phyloP scores from a whole-genome alignment of 2,329 filamentous ascomycete genomes.

The Biscogniauxia marginata region DNA sequence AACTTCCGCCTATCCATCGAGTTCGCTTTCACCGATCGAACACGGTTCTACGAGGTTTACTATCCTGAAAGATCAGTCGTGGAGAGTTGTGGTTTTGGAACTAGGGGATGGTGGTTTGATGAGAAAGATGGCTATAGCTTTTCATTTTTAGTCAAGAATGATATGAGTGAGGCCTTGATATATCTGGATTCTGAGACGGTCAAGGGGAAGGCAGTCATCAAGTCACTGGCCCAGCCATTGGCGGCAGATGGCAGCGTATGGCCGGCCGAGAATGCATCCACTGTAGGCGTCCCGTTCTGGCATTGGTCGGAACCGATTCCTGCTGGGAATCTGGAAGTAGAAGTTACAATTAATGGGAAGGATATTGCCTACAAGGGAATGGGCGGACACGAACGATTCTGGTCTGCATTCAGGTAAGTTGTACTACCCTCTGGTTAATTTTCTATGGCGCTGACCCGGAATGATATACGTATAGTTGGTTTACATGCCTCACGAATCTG shows the following conservation, averaged over 20 bases:
- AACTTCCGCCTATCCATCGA: conserved; percentile 28
- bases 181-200: conserved; percentile 6
- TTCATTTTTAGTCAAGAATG: conserved; percentile 6
- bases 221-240: conserved; percentile 4
- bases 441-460: neutral
- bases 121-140: conserved; percentile 7
- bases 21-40: conserved; percentile 22
- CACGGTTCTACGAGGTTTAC: conserved; percentile 6
- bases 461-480: conserved; percentile 7
- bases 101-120: conserved; percentile 4
- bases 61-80: neutral
- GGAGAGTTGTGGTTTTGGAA: neutral
- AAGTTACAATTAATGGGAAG: conserved; percentile 10
- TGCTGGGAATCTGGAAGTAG: conserved; percentile 4
- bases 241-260: conserved; percentile 8
- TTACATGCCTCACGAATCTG: conserved; percentile 11
- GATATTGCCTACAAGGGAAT: conserved; percentile 8
- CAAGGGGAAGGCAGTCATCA: conserved; percentile 7
- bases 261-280: conserved; percentile 10
- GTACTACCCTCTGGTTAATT: neutral
- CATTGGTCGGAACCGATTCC: conserved; percentile 16
- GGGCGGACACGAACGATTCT: conserved; percentile 15
- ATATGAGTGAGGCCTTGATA: conserved; percentile 9
- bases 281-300: conserved; percentile 8
- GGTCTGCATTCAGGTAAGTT: conserved; percentile 14